Evolutionary conservation across 2,329 filamentous ascomycete species (phyloP).

Genomic region (Elsinoe batatas): DNA sequence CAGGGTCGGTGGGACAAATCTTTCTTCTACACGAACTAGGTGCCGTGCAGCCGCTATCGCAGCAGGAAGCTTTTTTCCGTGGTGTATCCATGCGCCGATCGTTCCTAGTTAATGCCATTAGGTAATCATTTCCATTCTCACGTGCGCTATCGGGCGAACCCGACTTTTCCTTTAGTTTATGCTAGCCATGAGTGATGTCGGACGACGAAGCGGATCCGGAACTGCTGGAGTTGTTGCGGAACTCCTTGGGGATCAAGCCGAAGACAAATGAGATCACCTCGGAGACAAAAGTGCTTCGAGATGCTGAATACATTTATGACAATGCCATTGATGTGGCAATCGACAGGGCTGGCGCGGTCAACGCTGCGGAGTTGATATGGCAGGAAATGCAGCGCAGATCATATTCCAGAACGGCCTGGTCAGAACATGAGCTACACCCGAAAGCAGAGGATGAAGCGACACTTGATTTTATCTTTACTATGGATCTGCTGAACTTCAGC

Average conservation of each 20-base stretch:
- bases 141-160: too few species aligned
- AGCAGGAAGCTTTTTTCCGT: background rate
- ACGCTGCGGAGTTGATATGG: conserved; percentile 70
- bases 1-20: background rate
- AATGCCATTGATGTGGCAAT: conserved; percentile 89
- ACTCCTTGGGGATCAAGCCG: conserved; percentile 51
- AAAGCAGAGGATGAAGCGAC: conserved; percentile 69
- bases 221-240: conserved; percentile 72
- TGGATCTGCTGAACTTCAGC: conserved; percentile 90
- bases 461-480: conserved; percentile 80
- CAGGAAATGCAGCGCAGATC: conserved; percentile 70
- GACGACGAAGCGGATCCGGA: conserved; percentile 88
- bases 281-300: conserved; percentile 72
- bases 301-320: conserved; percentile 79
- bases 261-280: conserved; percentile 34
- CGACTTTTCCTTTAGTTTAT: too few species aligned
- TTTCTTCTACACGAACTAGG: background rate
- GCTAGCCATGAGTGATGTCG: conserved; percentile 34
- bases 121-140: background rate
- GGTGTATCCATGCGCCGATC: background rate
- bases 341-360: conserved; percentile 71
- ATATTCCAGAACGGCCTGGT: conserved; percentile 81
- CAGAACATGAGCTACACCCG: conserved; percentile 80
- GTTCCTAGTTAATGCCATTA: background rate
- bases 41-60: background rate